Evolutionary conservation across 2,329 filamentous ascomycete species (phyloP), one percentile per base, ranked within the genome.

Genomic region (Metarhizium rileyi): DNA sequence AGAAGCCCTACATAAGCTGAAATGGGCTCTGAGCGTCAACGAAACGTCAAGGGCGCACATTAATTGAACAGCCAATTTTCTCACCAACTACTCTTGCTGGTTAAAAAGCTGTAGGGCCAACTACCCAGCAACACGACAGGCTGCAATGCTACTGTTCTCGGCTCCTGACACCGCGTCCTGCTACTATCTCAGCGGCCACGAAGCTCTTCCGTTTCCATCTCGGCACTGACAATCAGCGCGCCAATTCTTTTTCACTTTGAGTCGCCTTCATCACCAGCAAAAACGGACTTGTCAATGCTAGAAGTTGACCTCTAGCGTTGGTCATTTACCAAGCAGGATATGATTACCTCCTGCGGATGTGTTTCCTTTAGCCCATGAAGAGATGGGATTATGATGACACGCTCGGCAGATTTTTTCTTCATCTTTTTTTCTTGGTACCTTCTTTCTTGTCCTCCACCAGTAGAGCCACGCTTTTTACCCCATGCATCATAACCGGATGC

Each of bases 21-120:
- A 73, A 60, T 90, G 86, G 86, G 83, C 86, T 14, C 73, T 90
- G 55, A 80, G 76, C 48, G 75, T 86, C 47, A 83, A 86, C 68
- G 68, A 77, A 81, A 77, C 54, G 73, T 83, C 50, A 72, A 71
- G 50, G 77, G 70, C 49, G 76, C 78, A 6, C 65, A 76, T 63
- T 81, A 63, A 53, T 27, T 20, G 22, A 18, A 42, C 35, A 38
- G 16, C 10, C 5, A 14, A 3, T 18, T 22, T 38, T 10, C 35
- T 18, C 35, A 5, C 18, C 35, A 38, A 38, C 35, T 20, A 10
- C 16, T 38, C 4, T 6, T n/a, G n/a, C n/a, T n/a, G n/a, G n/a
- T 18, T n/a, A 35, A 30, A 2, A 23, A 20, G 22, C 14, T 40
- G 16, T 22, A 38, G n/a, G n/a, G 16, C 33, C 20, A 9, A 12